Evolutionary conservation across 2,329 filamentous ascomycete genomes (phyloP).

Genomic region (Colletotrichum orbiculare): DNA sequence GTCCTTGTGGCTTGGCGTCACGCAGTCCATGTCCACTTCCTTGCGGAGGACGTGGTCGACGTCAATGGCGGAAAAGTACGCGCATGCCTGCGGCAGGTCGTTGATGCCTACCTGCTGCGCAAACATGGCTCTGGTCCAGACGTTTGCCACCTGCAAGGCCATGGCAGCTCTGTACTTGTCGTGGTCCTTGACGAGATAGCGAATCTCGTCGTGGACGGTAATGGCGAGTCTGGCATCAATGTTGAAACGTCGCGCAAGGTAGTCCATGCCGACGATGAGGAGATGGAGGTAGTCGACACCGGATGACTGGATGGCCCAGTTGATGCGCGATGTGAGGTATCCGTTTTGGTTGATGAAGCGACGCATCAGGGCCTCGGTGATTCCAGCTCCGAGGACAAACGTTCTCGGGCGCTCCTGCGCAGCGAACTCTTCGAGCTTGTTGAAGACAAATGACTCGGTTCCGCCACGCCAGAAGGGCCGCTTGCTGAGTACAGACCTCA

Average conservation of each 20-base stretch:
- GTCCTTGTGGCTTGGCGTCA: constrained; percentile 86
- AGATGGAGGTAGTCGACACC: constrained; percentile 98
- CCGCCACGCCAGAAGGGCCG: constrained; percentile 93
- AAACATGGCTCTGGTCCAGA: constrained; percentile 99
- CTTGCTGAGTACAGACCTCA: constrained; percentile 76
- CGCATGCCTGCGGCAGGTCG: constrained; percentile 92
- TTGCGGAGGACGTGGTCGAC: constrained; percentile 96
- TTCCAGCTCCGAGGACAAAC: constrained; percentile 91
- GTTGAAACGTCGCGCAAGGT: constrained; percentile 85
- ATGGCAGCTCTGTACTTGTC: constrained; percentile 92
- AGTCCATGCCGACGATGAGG: constrained; percentile 94
- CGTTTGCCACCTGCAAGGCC: constrained; percentile 91
- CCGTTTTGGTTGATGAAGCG: constrained; percentile 88
- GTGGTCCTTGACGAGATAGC: constrained; percentile 86
- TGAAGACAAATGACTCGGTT: constrained; percentile 98
- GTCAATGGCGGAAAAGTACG: constrained; percentile 95
- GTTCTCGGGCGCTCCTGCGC: constrained; percentile 92
- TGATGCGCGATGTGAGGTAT: constrained; percentile 96
- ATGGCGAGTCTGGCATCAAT: constrained; percentile 88
- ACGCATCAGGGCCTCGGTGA: constrained; percentile 93
- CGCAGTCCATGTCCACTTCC: constrained; percentile 97
- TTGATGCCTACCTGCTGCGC: constrained; percentile 95
- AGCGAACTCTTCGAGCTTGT: constrained; percentile 96
- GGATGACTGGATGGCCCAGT: constrained; percentile 98
- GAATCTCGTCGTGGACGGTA: constrained; percentile 97